These are phyloP conservation scores for Mycena sanguinolenta DNA, from an alignment of 768 basidiomycete genomes.

Conservation along the genomic window DNA sequence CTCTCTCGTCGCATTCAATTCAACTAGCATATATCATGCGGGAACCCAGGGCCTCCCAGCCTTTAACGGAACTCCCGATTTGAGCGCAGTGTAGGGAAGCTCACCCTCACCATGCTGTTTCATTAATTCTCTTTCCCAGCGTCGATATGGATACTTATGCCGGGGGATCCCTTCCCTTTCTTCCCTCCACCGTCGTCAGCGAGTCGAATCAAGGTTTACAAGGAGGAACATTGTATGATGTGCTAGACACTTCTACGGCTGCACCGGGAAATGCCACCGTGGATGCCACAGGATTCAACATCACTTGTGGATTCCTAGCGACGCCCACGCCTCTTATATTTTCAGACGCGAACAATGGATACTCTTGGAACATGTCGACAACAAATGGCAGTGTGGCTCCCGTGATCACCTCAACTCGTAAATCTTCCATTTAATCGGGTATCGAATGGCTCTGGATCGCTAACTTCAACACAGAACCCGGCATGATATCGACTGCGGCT, in stretches of 20 bases:
- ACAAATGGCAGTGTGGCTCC: background rate
- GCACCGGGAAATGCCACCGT: background rate
- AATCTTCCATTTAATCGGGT: background rate
- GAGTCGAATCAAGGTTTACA: background rate
- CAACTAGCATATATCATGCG: background rate
- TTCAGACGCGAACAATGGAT: background rate
- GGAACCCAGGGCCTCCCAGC: background rate
- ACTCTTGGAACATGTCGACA: background rate
- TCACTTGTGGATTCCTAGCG: conserved; percentile 2
- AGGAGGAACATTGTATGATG: conserved; percentile 12
- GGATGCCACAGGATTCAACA: conserved; percentile 12
- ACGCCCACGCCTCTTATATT: background rate
- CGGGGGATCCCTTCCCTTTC: background rate
- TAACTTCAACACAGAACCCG: background rate
- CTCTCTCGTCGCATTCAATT: background rate
- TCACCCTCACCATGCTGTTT: background rate
- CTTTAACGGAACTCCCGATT: background rate
- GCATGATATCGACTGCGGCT: background rate
- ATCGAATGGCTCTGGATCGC: background rate
- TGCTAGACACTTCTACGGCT: background rate
- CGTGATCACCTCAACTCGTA: background rate
- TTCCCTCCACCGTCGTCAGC: background rate
- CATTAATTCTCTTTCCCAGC: background rate
- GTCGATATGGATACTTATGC: background rate
- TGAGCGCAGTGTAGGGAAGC: background rate